A percentile compares a stretch with the other conserved stretches of the same genome.
Conservation (phyloP, 192 early-diverging fungal genomes). For the Coemansia reversa region DNA sequence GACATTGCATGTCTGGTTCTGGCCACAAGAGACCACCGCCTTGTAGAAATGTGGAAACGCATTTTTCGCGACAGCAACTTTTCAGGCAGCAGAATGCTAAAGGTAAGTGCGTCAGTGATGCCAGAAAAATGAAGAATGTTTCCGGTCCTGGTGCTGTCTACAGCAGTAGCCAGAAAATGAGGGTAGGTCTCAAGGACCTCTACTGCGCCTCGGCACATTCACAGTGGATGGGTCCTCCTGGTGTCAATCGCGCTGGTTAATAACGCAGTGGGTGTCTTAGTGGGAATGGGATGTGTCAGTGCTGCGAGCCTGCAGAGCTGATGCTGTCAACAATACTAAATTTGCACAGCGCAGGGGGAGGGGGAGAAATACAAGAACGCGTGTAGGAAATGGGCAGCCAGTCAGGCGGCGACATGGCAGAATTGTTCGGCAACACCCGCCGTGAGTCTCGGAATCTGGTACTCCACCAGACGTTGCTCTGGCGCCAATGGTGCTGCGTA, state of each 20-base stretch:
- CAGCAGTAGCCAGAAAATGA: not conserved
- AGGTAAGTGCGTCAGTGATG: conserved; percentile 10
- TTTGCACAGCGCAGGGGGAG: not conserved
- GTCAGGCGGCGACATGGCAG: conserved; percentile 7
- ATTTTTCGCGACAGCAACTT: conserved; percentile 4
- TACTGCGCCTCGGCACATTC: not conserved
- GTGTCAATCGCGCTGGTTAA: not conserved
- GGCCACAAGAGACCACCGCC: conserved; percentile 24
- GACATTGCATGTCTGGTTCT: conserved; percentile 30
- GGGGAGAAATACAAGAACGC: not conserved
- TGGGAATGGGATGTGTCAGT: not conserved
- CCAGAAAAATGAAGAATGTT: not conserved
- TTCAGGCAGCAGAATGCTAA: not conserved
- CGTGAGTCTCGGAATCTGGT: not conserved
- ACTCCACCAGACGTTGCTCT: conserved; percentile 10
- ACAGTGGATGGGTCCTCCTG: not conserved
- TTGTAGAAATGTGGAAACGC: conserved; percentile 32
- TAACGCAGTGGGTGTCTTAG: not conserved
- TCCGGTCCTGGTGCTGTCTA: not conserved
- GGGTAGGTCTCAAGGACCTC: not conserved
- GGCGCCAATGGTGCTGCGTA: conserved; percentile 26
- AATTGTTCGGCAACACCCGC: conserved; percentile 17
- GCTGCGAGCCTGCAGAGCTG: not conserved
- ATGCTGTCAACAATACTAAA: not conserved
- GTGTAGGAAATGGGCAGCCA: not conserved